These are phyloP conservation scores for Dendrocalamus sinicus DNA, from an alignment of 176 grass and related monocot genomes.

Conservation along the genomic window DNA sequence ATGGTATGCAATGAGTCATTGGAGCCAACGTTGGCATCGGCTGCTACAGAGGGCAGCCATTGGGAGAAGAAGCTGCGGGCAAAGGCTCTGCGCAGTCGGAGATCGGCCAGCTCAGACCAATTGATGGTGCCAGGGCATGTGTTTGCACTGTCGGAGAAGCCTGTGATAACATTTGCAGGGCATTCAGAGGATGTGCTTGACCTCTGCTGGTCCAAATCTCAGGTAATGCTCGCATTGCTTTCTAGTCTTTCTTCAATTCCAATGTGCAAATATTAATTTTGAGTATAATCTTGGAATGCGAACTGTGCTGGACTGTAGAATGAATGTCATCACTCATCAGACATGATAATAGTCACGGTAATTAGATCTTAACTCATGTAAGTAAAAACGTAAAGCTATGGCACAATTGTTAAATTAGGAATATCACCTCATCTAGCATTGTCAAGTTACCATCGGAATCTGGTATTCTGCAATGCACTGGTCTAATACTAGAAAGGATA, in stretches of 20 bases:
- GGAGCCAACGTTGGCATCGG: conserved; percentile 32
- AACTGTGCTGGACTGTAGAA: conserved; percentile 2
- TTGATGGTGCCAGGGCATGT: conserved; percentile 80
- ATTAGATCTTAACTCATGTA: conserved; percentile 18
- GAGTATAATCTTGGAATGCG: neutral
- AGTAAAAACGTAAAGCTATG: neutral
- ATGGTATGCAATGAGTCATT: conserved; percentile 54
- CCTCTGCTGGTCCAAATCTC: conserved; percentile 97
- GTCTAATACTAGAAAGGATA: conserved; percentile 23
- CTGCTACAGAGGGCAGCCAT: conserved; percentile 45
- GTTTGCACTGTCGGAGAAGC: conserved; percentile 89
- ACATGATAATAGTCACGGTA: conserved; percentile 14
- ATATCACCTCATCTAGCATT: conserved; percentile 7
- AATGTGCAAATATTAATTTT: conserved; percentile 26
- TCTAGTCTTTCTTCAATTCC: conserved; percentile 34
- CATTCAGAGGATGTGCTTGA: conserved; percentile 89
- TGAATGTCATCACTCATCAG: neutral
- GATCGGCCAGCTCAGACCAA: conserved; percentile 55
- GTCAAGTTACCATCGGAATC: conserved; percentile 35
- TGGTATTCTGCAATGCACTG: conserved; percentile 33
- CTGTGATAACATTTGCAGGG: conserved; percentile 85
- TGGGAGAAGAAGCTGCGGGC: conserved; percentile 68
- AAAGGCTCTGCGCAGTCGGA: conserved; percentile 44
- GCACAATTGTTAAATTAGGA: neutral
- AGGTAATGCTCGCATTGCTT: conserved; percentile 54